Evolutionary conservation across 441 rosid genomes (phyloP).

Genomic region (Eruca vesicaria): DNA sequence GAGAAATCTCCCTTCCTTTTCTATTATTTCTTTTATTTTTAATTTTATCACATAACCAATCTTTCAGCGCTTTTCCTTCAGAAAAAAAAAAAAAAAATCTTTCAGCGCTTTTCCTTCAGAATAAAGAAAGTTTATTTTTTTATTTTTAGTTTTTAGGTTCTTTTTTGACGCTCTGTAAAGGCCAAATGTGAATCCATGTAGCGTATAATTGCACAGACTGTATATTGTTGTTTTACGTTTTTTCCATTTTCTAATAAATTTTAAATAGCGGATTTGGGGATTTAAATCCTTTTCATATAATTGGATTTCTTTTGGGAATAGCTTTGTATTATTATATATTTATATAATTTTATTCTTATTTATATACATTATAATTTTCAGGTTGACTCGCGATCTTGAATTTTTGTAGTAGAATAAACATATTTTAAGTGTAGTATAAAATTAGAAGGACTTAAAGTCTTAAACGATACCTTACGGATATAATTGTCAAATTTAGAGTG

Average conservation of each 20-base stretch:
- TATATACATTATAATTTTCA: not conserved
- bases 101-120: not conserved
- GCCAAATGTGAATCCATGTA: slow-evolving; percentile 24
- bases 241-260: not conserved
- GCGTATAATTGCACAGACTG: slow-evolving; percentile 1
- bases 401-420: not conserved
- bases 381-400: not conserved
- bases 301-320: not conserved
- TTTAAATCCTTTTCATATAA: not conserved
- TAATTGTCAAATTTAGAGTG: not conserved
- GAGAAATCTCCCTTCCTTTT: not conserved
- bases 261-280: not conserved
- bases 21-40: not conserved
- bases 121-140: not conserved
- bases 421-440: not conserved
- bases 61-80: not conserved
- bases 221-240: not conserved
- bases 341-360: not conserved
- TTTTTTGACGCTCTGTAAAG: slow-evolving; percentile 27
- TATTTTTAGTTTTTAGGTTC: slow-evolving; percentile 7
- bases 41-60: not conserved
- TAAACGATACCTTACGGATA: not conserved
- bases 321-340: not conserved
- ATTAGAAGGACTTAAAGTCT: not conserved
- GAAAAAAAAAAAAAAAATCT: slow-evolving; percentile 6